Evolutionary conservation across 2,329 filamentous ascomycete species (phyloP).

Genomic region (Penicillium olsonii): DNA sequence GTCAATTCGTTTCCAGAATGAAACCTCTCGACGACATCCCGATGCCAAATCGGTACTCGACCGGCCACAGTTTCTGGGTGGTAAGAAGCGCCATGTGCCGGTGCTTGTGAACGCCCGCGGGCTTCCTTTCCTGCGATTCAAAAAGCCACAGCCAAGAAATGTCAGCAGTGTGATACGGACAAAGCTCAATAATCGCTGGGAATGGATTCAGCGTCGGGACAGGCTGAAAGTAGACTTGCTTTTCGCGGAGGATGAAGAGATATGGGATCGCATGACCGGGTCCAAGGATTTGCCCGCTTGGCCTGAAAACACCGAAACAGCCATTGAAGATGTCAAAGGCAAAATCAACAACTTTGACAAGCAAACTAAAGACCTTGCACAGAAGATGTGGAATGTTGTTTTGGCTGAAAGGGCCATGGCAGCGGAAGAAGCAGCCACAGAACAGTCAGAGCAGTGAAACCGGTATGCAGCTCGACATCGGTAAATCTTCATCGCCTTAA

Average conservation of each 20-base stretch:
- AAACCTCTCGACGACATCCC: conserved; percentile 35
- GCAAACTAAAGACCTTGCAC: conserved; percentile 31
- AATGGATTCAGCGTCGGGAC: conserved; percentile 35
- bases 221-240: conserved; percentile 31
- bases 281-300: conserved; percentile 25
- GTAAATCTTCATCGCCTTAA: too few species aligned
- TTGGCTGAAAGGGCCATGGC: conserved; percentile 41
- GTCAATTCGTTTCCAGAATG: conserved; percentile 27
- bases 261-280: conserved; percentile 41
- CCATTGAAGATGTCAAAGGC: conserved; percentile 23
- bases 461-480: too few species aligned
- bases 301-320: conserved; percentile 21
- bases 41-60: conserved; percentile 35
- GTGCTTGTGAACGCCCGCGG: conserved; percentile 45
- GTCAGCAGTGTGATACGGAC: conserved; percentile 40
- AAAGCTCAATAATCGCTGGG: conserved; percentile 39
- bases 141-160: conserved; percentile 46
- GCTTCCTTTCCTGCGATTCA: conserved; percentile 46
- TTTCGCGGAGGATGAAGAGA: conserved; percentile 44
- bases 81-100: conserved; percentile 43
- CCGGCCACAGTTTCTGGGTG: conserved; percentile 36
- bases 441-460: conserved; percentile 5
- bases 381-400: conserved; percentile 44
- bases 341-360: conserved; percentile 30
- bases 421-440: conserved; percentile 21